Conservation (phyloP, 345 rosid species). For the Murraya koenigii region DNA sequence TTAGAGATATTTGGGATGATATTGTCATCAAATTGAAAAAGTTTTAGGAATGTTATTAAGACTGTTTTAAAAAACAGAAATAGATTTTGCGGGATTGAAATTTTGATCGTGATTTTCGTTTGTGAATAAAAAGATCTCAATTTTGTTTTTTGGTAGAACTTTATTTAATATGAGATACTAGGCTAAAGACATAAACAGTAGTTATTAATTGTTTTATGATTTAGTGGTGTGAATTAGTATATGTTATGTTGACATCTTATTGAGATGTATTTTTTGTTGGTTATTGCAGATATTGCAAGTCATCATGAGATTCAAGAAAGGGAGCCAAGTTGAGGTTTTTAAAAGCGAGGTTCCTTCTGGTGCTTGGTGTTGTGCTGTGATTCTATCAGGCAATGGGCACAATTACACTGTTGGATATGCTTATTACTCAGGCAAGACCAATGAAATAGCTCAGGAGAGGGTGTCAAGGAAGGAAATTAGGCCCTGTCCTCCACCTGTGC, state of each 20-base stretch:
- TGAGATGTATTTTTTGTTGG: background rate
- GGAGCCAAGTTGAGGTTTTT: conserved; percentile 59
- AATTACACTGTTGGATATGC: conserved; percentile 42
- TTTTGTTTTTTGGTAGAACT: background rate
- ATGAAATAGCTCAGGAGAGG: conserved; percentile 31
- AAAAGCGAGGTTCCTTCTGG: conserved; percentile 41
- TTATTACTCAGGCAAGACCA: background rate
- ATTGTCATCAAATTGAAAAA: background rate
- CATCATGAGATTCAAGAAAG: conserved; percentile 62
- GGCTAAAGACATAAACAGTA: background rate
- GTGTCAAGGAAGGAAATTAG: conserved; percentile 56
- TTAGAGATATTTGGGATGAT: background rate
- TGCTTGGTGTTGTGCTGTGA: conserved; percentile 55
- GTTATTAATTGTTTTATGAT: background rate
- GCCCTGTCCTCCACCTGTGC: conserved; percentile 50
- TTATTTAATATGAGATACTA: background rate
- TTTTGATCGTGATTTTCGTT: background rate
- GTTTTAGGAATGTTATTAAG: background rate
- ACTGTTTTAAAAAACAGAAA: background rate
- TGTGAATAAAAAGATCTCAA: background rate
- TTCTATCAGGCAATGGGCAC: conserved; percentile 60
- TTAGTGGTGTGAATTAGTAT: background rate
- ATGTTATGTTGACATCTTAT: background rate
- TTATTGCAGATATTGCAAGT: conserved; percentile 4
- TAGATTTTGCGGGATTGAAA: background rate